Percentiles rank a stretch among this genome's conserved stretches.
Evolutionary conservation across 2,329 filamentous ascomycete species (phyloP).

Genomic region (Dactylonectria macrodidyma): DNA sequence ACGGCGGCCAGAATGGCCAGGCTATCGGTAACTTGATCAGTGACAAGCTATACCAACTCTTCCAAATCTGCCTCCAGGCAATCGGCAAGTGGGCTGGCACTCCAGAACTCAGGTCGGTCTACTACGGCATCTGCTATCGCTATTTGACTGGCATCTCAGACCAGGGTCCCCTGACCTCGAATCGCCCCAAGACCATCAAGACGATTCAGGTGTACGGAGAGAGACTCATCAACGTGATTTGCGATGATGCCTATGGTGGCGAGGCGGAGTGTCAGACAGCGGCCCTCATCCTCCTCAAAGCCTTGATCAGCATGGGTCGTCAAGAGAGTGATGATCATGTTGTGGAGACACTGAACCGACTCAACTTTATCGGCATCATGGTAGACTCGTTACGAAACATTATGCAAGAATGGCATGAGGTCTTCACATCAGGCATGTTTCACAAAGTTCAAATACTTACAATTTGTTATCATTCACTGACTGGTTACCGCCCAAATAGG

Average conservation of each 20-base stretch:
- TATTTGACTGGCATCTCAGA: constrained; percentile 82
- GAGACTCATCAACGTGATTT: constrained; percentile 86
- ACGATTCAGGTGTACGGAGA: constrained; percentile 79
- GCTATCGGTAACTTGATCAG: constrained; percentile 80
- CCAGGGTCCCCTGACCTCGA: constrained; percentile 63
- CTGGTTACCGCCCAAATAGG: constrained; percentile 45
- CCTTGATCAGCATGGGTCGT: constrained; percentile 81
- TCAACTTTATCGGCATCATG: constrained; percentile 93
- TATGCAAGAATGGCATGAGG: constrained; percentile 78
- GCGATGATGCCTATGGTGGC: constrained; percentile 92
- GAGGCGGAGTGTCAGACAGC: constrained; percentile 87
- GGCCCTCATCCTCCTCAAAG: constrained; percentile 86
- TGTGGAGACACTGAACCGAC: constrained; percentile 83
- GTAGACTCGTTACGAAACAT: constrained; percentile 89
- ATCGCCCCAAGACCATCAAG: constrained; percentile 77
- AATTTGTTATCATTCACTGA: constrained; percentile 32
- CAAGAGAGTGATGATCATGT: constrained; percentile 81
- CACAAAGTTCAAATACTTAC: not conserved
- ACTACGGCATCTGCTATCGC: constrained; percentile 93
- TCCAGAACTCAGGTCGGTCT: constrained; percentile 82
- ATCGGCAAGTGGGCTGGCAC: constrained; percentile 81
- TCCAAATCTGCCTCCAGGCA: constrained; percentile 87
- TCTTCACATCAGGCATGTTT: constrained; percentile 68
- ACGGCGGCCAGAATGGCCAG: constrained; percentile 59
- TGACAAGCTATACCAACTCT: constrained; percentile 92